phyloP scores from a whole-genome alignment of 139 green algal species.

The Eudorina sp. region DNA sequence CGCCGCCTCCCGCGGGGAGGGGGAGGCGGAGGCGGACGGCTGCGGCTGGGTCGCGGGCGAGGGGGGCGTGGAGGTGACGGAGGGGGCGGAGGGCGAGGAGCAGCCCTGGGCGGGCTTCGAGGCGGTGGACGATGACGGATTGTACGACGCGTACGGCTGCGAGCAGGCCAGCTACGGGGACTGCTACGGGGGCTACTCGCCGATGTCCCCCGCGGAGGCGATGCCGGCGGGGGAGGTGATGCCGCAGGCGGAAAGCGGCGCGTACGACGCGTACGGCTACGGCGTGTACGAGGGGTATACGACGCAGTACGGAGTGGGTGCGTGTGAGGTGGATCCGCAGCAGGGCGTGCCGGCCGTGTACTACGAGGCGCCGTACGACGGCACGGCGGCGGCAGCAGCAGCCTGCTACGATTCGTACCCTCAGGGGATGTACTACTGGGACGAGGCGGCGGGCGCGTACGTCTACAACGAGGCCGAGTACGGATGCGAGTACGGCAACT shows the following conservation, averaged over 20 bases:
- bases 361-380: slow-evolving; percentile 7
- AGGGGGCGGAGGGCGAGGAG: neutral
- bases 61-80: neutral
- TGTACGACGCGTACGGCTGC: neutral
- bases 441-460: neutral
- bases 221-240: neutral
- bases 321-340: neutral
- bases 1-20: neutral
- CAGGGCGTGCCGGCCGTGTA: slow-evolving; percentile 8
- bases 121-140: too few species aligned
- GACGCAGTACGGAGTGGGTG: neutral
- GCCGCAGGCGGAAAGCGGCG: neutral
- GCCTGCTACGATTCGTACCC: neutral
- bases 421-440: neutral
- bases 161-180: neutral
- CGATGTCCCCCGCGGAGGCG: neutral
- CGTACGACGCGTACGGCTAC: neutral
- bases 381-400: neutral
- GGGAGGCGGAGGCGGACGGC: neutral
- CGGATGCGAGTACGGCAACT: neutral
- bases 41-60: neutral
- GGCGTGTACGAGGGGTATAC: neutral
- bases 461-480: neutral
- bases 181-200: neutral
- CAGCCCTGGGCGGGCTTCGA: neutral